phyloP scores from a whole-genome alignment of 2,329 filamentous ascomycete genomes.

The Dendryphion nanum region DNA sequence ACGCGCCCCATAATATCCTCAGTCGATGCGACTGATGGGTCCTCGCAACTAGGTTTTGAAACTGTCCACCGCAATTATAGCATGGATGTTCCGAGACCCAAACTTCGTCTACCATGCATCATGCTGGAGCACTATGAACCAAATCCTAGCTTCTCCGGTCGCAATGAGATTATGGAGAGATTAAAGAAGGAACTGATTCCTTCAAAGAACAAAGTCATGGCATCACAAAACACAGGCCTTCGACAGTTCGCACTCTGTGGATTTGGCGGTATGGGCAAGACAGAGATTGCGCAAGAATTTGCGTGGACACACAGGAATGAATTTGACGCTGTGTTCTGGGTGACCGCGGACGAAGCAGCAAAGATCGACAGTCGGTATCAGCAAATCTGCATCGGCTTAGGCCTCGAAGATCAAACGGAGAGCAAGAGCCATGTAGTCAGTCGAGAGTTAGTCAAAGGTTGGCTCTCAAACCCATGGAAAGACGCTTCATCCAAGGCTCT shows the following conservation, averaged over 20 bases:
- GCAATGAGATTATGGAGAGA: not conserved
- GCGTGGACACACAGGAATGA: conserved; percentile 1
- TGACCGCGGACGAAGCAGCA: conserved; percentile 5
- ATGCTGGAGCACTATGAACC: not conserved
- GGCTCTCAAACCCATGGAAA: conserved; percentile 11
- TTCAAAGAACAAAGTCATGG: not conserved
- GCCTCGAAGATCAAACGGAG: conserved; percentile 6
- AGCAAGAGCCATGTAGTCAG: conserved; percentile 8
- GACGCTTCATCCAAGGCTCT: not conserved
- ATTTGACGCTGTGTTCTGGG: conserved; percentile 15
- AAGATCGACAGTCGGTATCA: conserved; percentile 5
- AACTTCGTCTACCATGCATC: not conserved
- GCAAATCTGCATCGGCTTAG: conserved; percentile 5
- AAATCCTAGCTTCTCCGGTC: not conserved
- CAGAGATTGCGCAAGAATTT: conserved; percentile 14
- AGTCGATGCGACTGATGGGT: not conserved
- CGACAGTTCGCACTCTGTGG: conserved; percentile 8
- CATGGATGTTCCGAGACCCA: not conserved
- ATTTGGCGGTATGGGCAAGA: conserved; percentile 15
- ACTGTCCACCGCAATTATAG: not conserved
- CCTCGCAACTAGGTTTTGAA: not conserved
- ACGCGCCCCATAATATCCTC: no score
- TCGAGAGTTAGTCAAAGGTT: conserved; percentile 11
- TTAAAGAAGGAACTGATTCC: not conserved
- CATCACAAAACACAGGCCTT: conserved; percentile 2